Conservation (phyloP, 163 green algal species). For the Trebouxia gelatinosa region DNA sequence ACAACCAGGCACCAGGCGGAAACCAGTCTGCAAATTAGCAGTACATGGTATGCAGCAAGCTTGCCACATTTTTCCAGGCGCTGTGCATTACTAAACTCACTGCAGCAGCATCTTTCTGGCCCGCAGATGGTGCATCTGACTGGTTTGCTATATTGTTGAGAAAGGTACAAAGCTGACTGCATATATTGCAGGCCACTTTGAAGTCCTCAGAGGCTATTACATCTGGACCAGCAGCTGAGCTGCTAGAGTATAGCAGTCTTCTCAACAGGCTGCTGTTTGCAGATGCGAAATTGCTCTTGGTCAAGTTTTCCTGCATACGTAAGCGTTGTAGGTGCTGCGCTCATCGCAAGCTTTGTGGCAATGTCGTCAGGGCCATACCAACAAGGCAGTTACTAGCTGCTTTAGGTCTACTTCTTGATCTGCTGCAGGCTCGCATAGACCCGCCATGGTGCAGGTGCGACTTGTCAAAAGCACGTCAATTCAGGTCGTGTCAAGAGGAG, state of each 20-base stretch:
- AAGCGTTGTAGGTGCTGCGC: neutral
- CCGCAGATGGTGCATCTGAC: neutral
- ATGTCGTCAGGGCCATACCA: neutral
- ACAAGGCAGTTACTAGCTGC: neutral
- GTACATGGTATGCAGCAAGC: neutral
- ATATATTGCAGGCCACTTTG: neutral
- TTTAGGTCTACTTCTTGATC: neutral
- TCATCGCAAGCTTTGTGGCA: neutral
- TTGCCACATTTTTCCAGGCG: neutral
- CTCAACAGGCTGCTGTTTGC: neutral
- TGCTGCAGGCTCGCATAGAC: neutral
- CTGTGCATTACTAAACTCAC: neutral
- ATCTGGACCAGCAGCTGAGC: neutral
- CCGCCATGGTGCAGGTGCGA: too few relatives aligned
- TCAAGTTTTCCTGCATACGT: too few relatives aligned
- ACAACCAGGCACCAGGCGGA: neutral
- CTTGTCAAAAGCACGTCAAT: too few relatives aligned
- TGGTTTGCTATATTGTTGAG: neutral
- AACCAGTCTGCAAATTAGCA: neutral
- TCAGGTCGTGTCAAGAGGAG: too few relatives aligned
- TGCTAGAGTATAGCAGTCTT: neutral
- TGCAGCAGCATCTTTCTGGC: neutral
- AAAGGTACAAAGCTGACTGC: neutral
- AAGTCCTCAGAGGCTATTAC: neutral
- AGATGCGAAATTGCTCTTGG: too few relatives aligned